Percentiles rank a stretch among this genome's conserved stretches.
Conservation (phyloP, 2,329 filamentous ascomycete genomes). For the Dactylellina cionopaga region DNA sequence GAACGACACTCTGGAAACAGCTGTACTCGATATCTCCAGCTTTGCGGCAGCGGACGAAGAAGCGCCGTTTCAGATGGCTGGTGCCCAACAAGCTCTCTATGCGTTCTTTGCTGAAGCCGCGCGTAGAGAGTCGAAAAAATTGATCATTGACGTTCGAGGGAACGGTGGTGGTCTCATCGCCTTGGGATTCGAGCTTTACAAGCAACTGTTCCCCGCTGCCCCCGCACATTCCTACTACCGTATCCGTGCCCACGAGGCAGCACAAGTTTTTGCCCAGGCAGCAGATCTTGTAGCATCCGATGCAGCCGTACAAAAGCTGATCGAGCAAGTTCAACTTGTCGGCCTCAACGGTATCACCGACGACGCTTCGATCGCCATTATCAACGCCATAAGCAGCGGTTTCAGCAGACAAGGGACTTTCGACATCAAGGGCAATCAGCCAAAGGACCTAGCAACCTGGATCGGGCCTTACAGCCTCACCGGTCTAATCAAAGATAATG, state of each 20-base stretch:
- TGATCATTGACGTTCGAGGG: conserved; percentile 72
- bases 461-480: conserved; percentile 59
- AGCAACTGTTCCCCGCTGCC: conserved; percentile 66
- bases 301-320: neutral
- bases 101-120: conserved; percentile 28
- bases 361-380: neutral
- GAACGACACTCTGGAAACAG: conserved; percentile 38
- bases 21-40: conserved; percentile 43
- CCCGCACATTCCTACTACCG: conserved; percentile 64
- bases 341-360: neutral
- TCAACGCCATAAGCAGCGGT: conserved; percentile 14
- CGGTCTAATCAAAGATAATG: conserved; percentile 58
- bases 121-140: conserved; percentile 11
- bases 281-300: conserved; percentile 23
- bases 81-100: conserved; percentile 28
- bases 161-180: conserved; percentile 70
- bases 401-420: conserved; percentile 59
- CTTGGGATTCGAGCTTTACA: conserved; percentile 66
- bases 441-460: conserved; percentile 60
- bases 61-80: neutral
- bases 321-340: neutral
- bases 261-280: conserved; percentile 25
- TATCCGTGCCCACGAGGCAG: conserved; percentile 61
- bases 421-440: conserved; percentile 57
- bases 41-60: conserved; percentile 32